These are phyloP conservation scores for Solanum neorickii DNA, from an alignment of 257 asterid genomes.

Conservation along the genomic window DNA sequence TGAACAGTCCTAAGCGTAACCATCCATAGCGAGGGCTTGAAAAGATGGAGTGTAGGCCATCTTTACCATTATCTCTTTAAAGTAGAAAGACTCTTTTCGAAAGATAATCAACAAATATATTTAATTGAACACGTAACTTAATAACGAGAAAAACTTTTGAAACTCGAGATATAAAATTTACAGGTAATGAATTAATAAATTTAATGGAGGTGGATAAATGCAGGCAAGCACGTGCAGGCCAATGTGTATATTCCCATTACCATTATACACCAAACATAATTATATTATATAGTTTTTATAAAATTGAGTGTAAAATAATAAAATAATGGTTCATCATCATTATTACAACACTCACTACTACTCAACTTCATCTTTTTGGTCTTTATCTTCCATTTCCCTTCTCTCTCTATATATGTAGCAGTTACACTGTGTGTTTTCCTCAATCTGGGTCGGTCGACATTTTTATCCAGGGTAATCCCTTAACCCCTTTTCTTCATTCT, in stretches of 20 bases:
- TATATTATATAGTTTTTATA: background rate
- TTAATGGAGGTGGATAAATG: background rate
- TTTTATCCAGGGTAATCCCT: background rate
- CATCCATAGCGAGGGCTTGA: too few species aligned
- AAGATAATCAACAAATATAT: too few species aligned
- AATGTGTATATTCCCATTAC: background rate
- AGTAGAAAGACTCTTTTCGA: too few species aligned
- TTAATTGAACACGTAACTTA: background rate
- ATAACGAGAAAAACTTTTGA: background rate
- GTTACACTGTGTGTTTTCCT: background rate
- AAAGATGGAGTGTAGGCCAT: too few species aligned
- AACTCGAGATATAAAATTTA: background rate
- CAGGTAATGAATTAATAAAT: too few species aligned
- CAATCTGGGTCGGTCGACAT: background rate
- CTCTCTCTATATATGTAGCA: background rate
- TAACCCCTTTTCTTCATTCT: background rate
- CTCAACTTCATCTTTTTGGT: background rate
- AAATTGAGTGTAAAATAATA: background rate
- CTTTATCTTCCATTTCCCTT: background rate
- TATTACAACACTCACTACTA: background rate
- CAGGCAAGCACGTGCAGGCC: background rate
- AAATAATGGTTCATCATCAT: background rate
- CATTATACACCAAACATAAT: background rate
- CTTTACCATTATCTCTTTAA: too few species aligned
- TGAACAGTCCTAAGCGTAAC: too few species aligned